Base-by-base conservation (phyloP, 208 protist genomes). In the Trypanosoma scelopori region DNA sequence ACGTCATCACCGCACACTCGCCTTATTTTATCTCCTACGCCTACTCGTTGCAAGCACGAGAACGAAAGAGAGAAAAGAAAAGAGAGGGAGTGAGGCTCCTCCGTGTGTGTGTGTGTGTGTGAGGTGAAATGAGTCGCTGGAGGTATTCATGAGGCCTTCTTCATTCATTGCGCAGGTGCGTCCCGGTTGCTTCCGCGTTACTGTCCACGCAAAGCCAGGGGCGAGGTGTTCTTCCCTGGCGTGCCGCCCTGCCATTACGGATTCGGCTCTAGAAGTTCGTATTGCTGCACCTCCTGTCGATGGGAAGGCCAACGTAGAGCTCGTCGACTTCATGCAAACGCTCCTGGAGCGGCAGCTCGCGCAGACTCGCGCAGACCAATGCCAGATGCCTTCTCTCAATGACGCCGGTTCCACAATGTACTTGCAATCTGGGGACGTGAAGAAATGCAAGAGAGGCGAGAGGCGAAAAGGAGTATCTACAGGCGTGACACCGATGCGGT, bases 221-320 rank as follows among this genome's bases (percentile, higher is more conserved):
- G 85, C 89, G 28, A 68, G 78, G 3, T 53, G 42, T 9, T 85
- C 82, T 3, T 59, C 67, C 9, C 63, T 94, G 27, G 77, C 74
- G 3, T 59, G 50, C 5, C 70, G 72, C 2, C 70, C 84, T 20
- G 52, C 53, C 0, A 16, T 68, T 0, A 22, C 39, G 1, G 76
- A 76, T 49, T 65, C 57, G 0, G 72, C 78, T 15, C 57, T 90
- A 0, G 84, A 92, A 39, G 61, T 92, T 1, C 74, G 82, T 41
- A 61, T 95, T 16, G 84, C 79, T 4, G 89, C 89, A 0, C 86
- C 84, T 15, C 86, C 89, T 13, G 78, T 89, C 28, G 86, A 90
- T 15, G 89, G 89, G 39, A 77, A 87, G 56, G 89, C 89, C 1
- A 95, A 95, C 62, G 73, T 59, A 41, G 89, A 89, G 50, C 86